phyloP scores from a whole-genome alignment of 345 rosid species.

The Lagerstroemia speciosa region DNA sequence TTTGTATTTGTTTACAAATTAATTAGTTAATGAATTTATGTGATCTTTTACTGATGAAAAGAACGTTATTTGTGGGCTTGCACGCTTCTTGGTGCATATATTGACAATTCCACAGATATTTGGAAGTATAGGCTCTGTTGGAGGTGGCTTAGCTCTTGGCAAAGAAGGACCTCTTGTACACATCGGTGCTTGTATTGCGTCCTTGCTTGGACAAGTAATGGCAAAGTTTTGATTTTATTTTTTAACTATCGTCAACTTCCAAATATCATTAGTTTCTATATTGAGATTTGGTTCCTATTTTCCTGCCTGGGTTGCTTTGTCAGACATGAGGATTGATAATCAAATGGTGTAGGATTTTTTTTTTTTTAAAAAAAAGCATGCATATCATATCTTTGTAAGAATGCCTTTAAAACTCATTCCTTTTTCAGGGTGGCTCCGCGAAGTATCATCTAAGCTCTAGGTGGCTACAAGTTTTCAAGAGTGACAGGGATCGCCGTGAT shows the following conservation, averaged over 20 bases:
- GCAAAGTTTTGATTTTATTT: background rate
- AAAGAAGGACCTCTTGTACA: slow-evolving; percentile 98
- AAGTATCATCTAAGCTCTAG: slow-evolving; percentile 82
- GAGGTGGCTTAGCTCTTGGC: slow-evolving; percentile 95
- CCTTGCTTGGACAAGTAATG: slow-evolving; percentile 94
- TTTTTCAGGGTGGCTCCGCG: slow-evolving; percentile 85
- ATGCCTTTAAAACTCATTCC: slow-evolving; percentile 11
- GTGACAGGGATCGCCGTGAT: slow-evolving; percentile 91
- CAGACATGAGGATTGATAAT: no score
- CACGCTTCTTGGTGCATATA: background rate
- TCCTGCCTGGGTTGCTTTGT: no score
- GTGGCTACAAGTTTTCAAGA: slow-evolving; percentile 89
- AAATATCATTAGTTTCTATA: no score
- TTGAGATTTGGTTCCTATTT: no score
- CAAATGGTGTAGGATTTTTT: background rate
- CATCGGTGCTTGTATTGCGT: slow-evolving; percentile 21
- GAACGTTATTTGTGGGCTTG: background rate
- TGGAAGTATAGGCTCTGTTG: slow-evolving; percentile 97
- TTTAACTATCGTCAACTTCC: no score
- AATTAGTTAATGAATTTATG: background rate
- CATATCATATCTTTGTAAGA: background rate
- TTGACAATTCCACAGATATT: slow-evolving; percentile 51
- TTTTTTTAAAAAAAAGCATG: no score
- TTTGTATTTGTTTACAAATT: slow-evolving; percentile 1
- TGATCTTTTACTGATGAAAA: background rate